Evolutionary conservation across 495 filamentous ascomycete species (phyloP), one percentile per base, ranked within the genome.

Genomic region (Choiromyces venosus): DNA sequence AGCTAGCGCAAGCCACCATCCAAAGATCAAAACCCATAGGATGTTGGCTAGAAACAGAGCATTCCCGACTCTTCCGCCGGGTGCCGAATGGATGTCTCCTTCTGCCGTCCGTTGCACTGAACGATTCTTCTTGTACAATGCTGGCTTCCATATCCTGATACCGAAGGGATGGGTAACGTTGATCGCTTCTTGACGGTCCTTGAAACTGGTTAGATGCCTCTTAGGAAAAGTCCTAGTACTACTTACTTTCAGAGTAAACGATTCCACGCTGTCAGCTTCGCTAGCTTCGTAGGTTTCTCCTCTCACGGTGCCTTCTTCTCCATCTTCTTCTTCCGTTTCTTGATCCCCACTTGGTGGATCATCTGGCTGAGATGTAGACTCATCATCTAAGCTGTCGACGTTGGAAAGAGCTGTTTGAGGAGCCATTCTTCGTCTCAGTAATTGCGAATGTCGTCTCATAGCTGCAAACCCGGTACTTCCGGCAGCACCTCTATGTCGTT

Each of bases 81-180:
- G 95, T 6, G 93, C 90, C 18, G 93, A 97, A 83, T 99, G 95
- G 73, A 99, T 98, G 84, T 99, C 95, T 9, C 91, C 93, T 83
- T 99, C 95, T 5, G 94, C 95, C 44, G 89, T 96, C 84, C 95
- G 94, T 78, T 97, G 92, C 21, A 99, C 95, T 10, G 96, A 98
- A 72, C 95, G 89, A 77, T 89, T 90, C 82, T 99, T 99, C 85
- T 98, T 98, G 86, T 99, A 99, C 52, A 99, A 81, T 0, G 95
- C 95, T 29, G 95, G 95, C 82, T 99, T 99, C 95, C 95, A 99
- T 40, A 99, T 91, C 74, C 95, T 90, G 80, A 99, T 98, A 82
- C 95, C 95, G 77, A 99, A 99, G 0, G 95, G 95, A 85, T 99
- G 95, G 0, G 95, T 99, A 82, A 97, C 90, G 83, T 99, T 99